Base-by-base conservation (phyloP, 2,329 filamentous ascomycete species). In the Incumbomyces delicatus region DNA sequence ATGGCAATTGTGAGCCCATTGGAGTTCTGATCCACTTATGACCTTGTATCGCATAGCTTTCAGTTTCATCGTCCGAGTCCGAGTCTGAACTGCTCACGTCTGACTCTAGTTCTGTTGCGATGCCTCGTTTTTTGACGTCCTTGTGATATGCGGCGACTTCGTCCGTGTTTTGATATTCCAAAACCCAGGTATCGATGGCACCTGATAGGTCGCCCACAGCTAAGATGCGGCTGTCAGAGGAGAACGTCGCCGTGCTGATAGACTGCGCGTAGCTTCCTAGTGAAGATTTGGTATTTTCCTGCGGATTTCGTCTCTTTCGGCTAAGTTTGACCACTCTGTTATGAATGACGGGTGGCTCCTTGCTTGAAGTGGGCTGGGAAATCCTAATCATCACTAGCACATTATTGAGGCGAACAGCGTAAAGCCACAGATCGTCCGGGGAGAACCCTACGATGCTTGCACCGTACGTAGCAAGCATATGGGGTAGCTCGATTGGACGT, bases 131-230 rank as follows among this genome's bases (percentile, higher is more conserved):
- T 65, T 65, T 13, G 64, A 55, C 43, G 53, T 51, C 14, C 55
- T 50, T 48, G 59, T 57, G 41, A 29, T 38, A 46, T 57, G 50
- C 34, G 60, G 53, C 40, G 36, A 3, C 50, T 48, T 49, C 56
- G 59, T 51, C 67, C 63, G 61, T 66, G 56, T 76, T 70, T 50
- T 75, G 63, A 32, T 75, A 75, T 59, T 78, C 74, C 46, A 94
- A 66, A 1, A 87, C 68, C 85, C 89, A 98, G 14, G 83, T 87
- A 60, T 96, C 89, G 29, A 96, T 73, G 63, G 82, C 87, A 36
- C 92, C 92, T 36, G 84, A 81, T 44, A 95, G 66, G 62, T 95
- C 90, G 40, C 83, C 81, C 27, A 81, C 78, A 7, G 84, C 88
- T 39, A 96, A 69, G 52, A 94, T 77, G 54, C 76, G 80, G 61